Percentiles rank a stretch among this genome's conserved stretches.
Conservation (phyloP, 1,284 basidiomycete species). For the Ceratobasidium sp. region DNA sequence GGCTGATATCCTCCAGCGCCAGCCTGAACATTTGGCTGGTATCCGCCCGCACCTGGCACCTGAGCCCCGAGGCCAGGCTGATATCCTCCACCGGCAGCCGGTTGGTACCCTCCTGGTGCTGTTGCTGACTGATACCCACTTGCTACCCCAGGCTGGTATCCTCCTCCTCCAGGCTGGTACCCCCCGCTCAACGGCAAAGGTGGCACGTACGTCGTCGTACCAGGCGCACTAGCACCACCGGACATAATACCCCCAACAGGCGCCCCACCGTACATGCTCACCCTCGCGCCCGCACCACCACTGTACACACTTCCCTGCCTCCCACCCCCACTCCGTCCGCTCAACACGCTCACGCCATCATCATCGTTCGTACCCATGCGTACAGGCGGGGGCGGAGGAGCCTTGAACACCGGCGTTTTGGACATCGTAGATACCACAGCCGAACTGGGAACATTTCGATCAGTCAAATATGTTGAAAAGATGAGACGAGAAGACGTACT, state of each 20-base stretch:
- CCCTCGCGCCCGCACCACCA: neutral
- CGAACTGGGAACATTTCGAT: neutral
- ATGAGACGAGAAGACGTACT: slow-evolving; percentile 20
- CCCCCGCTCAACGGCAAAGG: neutral
- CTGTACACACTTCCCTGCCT: slow-evolving; percentile 2
- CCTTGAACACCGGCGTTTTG: slow-evolving; percentile 2
- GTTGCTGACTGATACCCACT: neutral
- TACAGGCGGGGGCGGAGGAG: slow-evolving; percentile 14
- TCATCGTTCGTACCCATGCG: neutral
- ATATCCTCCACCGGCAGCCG: neutral
- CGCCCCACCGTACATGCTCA: neutral
- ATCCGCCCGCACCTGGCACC: neutral
- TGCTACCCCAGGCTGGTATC: too few relatives aligned
- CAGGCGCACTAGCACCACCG: neutral
- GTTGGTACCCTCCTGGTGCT: too few relatives aligned
- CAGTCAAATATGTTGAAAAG: neutral
- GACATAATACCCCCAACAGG: slow-evolving; percentile 10
- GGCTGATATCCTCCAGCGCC: neutral
- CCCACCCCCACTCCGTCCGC: slow-evolving; percentile 12
- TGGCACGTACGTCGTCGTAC: neutral
- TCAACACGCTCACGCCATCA: slow-evolving; percentile 1
- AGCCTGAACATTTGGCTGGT: neutral
- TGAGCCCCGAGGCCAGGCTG: neutral
- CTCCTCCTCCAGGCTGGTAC: too few relatives aligned
- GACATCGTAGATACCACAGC: slow-evolving; percentile 9